A percentile compares a stretch with the other conserved stretches of the same genome.
phyloP scores from a whole-genome alignment of 169 alveolate species.

The Prorocentrum cordatum region DNA sequence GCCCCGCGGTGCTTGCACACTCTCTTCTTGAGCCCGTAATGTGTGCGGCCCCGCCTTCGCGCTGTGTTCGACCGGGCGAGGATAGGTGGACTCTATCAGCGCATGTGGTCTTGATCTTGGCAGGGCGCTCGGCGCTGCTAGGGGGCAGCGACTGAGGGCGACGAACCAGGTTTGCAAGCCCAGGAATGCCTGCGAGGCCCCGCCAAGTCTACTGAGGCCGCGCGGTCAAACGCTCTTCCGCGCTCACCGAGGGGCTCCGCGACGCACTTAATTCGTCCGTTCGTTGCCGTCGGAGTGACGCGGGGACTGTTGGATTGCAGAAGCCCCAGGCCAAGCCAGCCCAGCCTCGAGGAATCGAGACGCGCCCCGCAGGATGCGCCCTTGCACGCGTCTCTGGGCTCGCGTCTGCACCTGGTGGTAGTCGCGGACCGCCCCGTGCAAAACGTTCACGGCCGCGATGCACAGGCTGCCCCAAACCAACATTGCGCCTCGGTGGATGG shows the following conservation, averaged over 20 bases:
- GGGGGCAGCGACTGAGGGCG: not conserved
- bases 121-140: not conserved
- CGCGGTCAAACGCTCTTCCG: not conserved
- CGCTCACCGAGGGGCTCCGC: not conserved
- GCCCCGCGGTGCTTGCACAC: not conserved
- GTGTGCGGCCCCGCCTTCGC: constrained; percentile 1
- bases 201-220: not conserved
- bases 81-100: not conserved
- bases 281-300: too few relatives aligned
- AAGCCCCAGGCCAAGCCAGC: too few relatives aligned
- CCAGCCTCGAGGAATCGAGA: not conserved
- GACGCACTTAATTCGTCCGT: too few relatives aligned
- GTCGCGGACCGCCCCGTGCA: too few relatives aligned
- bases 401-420: not conserved
- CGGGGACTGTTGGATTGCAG: too few relatives aligned
- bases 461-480: too few relatives aligned
- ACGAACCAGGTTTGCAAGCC: not conserved
- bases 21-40: not conserved
- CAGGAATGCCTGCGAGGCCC: not conserved
- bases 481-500: too few relatives aligned
- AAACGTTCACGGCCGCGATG: too few relatives aligned
- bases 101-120: not conserved
- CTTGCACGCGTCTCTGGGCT: not conserved
- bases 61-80: not conserved
- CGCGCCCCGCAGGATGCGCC: not conserved